Conservation (phyloP, 2,329 filamentous ascomycete genomes). For the Emmonsiellopsis sp. region DNA sequence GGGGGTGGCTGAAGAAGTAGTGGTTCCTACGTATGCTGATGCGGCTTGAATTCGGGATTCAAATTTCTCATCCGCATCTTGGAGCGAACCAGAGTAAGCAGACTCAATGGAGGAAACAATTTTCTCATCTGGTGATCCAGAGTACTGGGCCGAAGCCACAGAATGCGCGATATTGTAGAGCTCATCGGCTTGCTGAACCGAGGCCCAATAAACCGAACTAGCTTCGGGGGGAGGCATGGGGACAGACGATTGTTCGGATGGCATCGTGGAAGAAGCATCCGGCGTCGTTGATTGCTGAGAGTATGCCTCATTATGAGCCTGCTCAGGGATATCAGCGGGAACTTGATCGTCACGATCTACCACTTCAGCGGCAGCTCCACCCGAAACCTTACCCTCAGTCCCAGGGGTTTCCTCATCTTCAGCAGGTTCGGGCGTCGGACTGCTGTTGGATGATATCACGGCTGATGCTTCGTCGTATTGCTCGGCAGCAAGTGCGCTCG, state of each 20-base stretch:
- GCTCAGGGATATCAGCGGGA: constrained; percentile 36
- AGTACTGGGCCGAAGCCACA: background rate
- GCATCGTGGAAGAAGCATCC: background rate
- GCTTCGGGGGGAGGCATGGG: constrained; percentile 1
- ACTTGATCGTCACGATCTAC: constrained; percentile 32
- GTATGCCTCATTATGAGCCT: constrained; percentile 34
- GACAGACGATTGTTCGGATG: background rate
- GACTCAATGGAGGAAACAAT: background rate
- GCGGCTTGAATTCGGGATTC: background rate
- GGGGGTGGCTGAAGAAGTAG: background rate
- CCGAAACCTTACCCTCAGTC: constrained; percentile 34
- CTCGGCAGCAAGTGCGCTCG: background rate
- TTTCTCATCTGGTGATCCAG: background rate
- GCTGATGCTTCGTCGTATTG: background rate
- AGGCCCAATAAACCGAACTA: background rate
- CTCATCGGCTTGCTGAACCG: background rate
- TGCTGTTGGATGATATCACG: background rate
- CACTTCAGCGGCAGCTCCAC: constrained; percentile 43
- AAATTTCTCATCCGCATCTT: background rate
- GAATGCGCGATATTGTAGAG: background rate
- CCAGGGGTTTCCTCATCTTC: background rate
- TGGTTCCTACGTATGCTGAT: background rate
- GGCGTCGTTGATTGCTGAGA: background rate
- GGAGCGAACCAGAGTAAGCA: background rate
- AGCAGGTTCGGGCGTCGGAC: background rate